Evolutionary conservation across 1,139 yeast genomes (phyloP), one percentile per base, ranked within the genome.

Genomic region (Ogataea hybrid): DNA sequence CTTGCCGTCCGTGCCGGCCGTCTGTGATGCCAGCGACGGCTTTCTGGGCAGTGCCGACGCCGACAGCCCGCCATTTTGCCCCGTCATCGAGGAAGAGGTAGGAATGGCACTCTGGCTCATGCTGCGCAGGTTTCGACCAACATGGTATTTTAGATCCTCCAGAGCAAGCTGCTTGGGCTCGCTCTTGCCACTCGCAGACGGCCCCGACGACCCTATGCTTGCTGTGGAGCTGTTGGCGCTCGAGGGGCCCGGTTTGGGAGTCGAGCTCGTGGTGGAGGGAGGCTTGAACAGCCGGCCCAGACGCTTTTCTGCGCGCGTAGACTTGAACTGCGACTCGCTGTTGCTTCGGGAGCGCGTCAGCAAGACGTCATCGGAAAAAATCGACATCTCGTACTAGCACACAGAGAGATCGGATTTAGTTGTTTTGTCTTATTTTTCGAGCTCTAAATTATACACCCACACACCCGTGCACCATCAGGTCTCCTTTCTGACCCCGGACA

Each of bases 401-500:
- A 10, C 15, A 9, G 10, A 28, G 6, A 2, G 22, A 33, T 23
- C 22, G 8, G 14, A 9, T 9, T 20, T n/a, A 21, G 15, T 15
- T 22, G 23, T 15, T 21, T 28, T 25, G 9, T 30, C 32, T 37
- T 31, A 22, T 17, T 37, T 32, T 32, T 30, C 37, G 11, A 21
- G 37, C 10, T 20, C 12, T 30, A 18, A 30, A 20, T 14, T 30
- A 25, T 3, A 39, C 38, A 34, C n/a, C n/a, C 38, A 10, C 29
- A 17, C 42, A 39, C 37, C 42, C 34, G 5, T 9, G 30, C 18
- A 21, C 18, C 9, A 7, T 11, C 14, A 25, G 7, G 16, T 47
- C 43, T 50, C 53, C 53, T 67, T 77, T 59, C 96, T 83, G 32
- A 89, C 95, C 54, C 97, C 98, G 64, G 96, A 84, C 37, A 94